Base-by-base conservation (phyloP, 495 filamentous ascomycete genomes). In the Geopyxis carbonaria region DNA sequence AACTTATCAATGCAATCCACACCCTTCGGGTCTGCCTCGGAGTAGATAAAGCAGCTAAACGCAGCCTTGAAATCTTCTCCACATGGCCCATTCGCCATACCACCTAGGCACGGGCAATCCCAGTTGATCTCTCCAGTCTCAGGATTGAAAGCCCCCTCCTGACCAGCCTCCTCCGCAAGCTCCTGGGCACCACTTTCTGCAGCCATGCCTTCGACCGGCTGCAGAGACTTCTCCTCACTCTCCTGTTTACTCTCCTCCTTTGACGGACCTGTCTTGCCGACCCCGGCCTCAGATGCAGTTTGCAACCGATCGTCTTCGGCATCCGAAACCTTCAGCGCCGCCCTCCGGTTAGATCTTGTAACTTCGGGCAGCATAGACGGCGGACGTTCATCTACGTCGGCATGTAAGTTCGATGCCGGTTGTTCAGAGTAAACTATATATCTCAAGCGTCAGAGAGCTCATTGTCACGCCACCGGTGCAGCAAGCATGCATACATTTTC, bases 111-210 rank as follows among this genome's bases (percentile, higher is more conserved):
- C 14, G 91, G 89, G 61, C 89, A 97, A 57, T 94, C 89, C 91
- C 91, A 97, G 67, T 97, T 95, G 62, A 97, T 97, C 69, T 95
- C 89, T 46, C 89, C 89, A 6, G 89, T 97, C 67, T 95, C 91
- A 9, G 83, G 82, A 60, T 97, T 87, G 64, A 94, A 97, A 0
- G 89, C 89, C 15, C 86, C 89, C 58, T 94, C 72, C 45, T 83
- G 68, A 37, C 60, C 67, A 15, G 84, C 83, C 59, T 94, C 81
- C 33, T 80, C 71, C 59, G 89, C 77, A 11, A 89, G 62, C 4
- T 70, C 75, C 45, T 73, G 68, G 23, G 67, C 51, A 21, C 45
- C 41, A 43, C 51, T 27, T 19, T 40, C 37, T 9, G 36, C 8
- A 8, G 18, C 19, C 36, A 25, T 15, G 43, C 47, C 29, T 53